Percentiles rank a stretch among this genome's conserved stretches.
These are phyloP conservation scores for Trichoderma breve DNA, from an alignment of 2,329 filamentous ascomycete species.

Conservation along the genomic window DNA sequence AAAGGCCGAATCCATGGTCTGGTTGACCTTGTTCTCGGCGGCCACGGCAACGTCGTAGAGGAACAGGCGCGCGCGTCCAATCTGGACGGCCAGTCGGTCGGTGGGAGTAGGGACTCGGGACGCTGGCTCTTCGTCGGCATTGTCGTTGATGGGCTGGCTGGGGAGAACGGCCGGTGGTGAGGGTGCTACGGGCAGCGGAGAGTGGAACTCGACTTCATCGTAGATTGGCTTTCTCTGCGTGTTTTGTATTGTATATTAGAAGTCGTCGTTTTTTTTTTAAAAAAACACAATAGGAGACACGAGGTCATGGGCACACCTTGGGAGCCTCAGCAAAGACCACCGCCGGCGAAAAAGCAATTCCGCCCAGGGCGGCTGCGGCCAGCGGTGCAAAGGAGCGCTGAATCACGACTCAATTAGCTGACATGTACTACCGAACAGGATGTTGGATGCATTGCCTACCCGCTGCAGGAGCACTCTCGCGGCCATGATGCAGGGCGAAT, in stretches of 20 bases:
- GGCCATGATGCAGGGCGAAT: constrained; percentile 57
- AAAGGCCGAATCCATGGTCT: constrained; percentile 75
- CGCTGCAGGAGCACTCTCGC: constrained; percentile 58
- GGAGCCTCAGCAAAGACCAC: constrained; percentile 53
- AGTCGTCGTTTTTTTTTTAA: neutral
- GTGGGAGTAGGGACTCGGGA: constrained; percentile 70
- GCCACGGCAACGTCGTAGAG: constrained; percentile 72
- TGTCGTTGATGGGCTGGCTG: constrained; percentile 32
- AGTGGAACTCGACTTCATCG: constrained; percentile 60
- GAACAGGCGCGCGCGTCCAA: constrained; percentile 76
- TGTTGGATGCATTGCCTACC: constrained; percentile 39
- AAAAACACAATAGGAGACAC: neutral
- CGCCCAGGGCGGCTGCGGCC: constrained; percentile 50
- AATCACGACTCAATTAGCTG: constrained; percentile 33
- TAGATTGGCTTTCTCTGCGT: constrained; percentile 70
- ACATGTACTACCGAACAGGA: constrained; percentile 19
- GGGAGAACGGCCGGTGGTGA: constrained; percentile 29
- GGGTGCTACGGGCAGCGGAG: constrained; percentile 34
- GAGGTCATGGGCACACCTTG: constrained; percentile 29
- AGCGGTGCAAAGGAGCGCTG: constrained; percentile 54
- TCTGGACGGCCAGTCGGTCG: constrained; percentile 80
- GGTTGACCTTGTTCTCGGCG: constrained; percentile 81
- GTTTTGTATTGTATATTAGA: neutral
- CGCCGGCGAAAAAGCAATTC: constrained; percentile 47
- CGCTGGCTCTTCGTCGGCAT: constrained; percentile 29